These are phyloP conservation scores for Whalleya microplaca DNA, from an alignment of 2,329 filamentous ascomycete species.

Conservation along the genomic window DNA sequence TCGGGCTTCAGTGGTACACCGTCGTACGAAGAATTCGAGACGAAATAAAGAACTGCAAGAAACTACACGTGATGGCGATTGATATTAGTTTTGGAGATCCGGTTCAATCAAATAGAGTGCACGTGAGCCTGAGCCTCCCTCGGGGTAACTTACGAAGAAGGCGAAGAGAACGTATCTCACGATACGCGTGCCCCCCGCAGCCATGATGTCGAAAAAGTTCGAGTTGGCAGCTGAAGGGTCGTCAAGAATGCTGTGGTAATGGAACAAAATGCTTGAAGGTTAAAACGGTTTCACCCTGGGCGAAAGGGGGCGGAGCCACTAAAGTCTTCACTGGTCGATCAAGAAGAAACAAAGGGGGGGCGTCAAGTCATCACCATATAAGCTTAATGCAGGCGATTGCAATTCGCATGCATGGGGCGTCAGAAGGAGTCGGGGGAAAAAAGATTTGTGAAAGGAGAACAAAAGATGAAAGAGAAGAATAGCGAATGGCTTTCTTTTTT, in stretches of 20 bases:
- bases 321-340: slow-evolving; percentile 19
- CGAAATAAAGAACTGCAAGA: slow-evolving; percentile 79
- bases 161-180: slow-evolving; percentile 80
- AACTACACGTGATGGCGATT: slow-evolving; percentile 45
- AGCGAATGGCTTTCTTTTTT: slow-evolving; percentile 8
- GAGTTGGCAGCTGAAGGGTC: slow-evolving; percentile 5
- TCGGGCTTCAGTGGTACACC: slow-evolving; percentile 50
- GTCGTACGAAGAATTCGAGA: slow-evolving; percentile 63
- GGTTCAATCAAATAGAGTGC: neutral
- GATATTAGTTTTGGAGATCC: slow-evolving; percentile 21
- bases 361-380: slow-evolving; percentile 30
- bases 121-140: too few species aligned
- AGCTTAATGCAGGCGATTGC: slow-evolving; percentile 13
- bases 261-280: slow-evolving; percentile 10
- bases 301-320: slow-evolving; percentile 22
- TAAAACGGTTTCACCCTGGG: slow-evolving; percentile 13
- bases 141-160: slow-evolving; percentile 76
- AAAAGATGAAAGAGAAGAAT: slow-evolving; percentile 11
- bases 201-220: slow-evolving; percentile 48
- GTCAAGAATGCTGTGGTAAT: slow-evolving; percentile 12
- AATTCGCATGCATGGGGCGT: slow-evolving; percentile 12
- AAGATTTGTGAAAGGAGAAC: slow-evolving; percentile 14
- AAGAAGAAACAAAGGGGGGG: slow-evolving; percentile 30
- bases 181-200: slow-evolving; percentile 74
- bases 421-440: neutral